Percentiles rank a stretch among this genome's conserved stretches.
Conservation (phyloP, 2,329 filamentous ascomycete genomes). For the Samsoniella hepiali region DNA sequence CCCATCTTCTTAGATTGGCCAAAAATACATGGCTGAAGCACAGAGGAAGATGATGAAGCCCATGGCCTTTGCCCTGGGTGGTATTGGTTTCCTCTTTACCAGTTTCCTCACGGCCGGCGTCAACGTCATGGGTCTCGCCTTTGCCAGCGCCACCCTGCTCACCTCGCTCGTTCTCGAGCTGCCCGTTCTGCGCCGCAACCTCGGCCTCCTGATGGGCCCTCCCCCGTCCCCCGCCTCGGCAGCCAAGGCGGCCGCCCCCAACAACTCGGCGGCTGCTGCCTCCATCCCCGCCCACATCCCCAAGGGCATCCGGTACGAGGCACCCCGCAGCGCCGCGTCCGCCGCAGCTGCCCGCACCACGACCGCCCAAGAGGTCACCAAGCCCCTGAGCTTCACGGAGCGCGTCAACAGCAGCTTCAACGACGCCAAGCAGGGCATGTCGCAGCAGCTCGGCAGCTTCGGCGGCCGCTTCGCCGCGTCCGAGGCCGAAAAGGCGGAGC, state of each 20-base stretch:
- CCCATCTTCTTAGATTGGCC: slow-evolving; percentile 31
- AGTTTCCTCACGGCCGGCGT: slow-evolving; percentile 47
- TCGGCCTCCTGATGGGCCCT: slow-evolving; percentile 36
- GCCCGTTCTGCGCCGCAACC: slow-evolving; percentile 35
- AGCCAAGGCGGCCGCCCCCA: slow-evolving; percentile 32
- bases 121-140: slow-evolving; percentile 46
- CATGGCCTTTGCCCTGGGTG: slow-evolving; percentile 43
- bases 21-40: slow-evolving; percentile 24
- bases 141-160: slow-evolving; percentile 37
- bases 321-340: slow-evolving; percentile 29
- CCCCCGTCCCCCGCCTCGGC: slow-evolving; percentile 23
- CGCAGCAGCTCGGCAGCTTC: slow-evolving; percentile 33
- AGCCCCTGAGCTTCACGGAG: slow-evolving; percentile 30
- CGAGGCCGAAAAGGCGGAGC: slow-evolving; percentile 34
- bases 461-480: slow-evolving; percentile 34
- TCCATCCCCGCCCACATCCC: slow-evolving; percentile 34
- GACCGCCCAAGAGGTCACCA: slow-evolving; percentile 21
- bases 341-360: slow-evolving; percentile 21
- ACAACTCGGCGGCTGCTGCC: slow-evolving; percentile 28
- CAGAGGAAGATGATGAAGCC: slow-evolving; percentile 38
- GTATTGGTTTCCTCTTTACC: slow-evolving; percentile 43
- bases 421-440: slow-evolving; percentile 38
- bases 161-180: slow-evolving; percentile 39
- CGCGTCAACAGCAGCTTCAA: slow-evolving; percentile 33
- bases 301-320: slow-evolving; percentile 32